Evolutionary conservation across 345 rosid species (phyloP), one percentile per base, ranked within the genome.

Genomic region (Acer campestre): DNA sequence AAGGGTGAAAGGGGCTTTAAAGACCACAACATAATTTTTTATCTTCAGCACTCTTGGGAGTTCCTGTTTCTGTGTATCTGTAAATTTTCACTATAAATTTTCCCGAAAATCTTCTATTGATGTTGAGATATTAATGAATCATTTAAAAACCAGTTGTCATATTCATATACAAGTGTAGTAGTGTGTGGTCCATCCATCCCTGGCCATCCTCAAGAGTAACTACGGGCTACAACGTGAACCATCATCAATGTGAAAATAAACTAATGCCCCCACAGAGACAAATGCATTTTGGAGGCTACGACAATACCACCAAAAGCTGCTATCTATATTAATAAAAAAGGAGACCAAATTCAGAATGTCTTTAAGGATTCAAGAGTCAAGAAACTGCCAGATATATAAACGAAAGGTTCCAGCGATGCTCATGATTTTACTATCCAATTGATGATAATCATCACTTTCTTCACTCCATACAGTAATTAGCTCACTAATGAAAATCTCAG

Each of bases 151-250:
- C 38, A n/a, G 29, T 56, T 5, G 74, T 59, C 38, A 65, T 35
- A 23, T 6, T n/a, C 76, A 46, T 44, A 56, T 7, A 22, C 22
- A 23, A 76, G 67, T 35, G 38, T 35, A 35, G 38, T 35, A 35
- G 38, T 68, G 20, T 38, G 75, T 65, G 68, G 80, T 53, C 86
- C 82, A 78, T 40, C 79, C 65, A 55, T 73, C 68, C 6, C 74
- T 38, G 46, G 51, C 70, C 75, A 68, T 59, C 64, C 59, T 27
- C 63, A 65, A 74, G 31, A 70, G 56, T 29, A 51, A 63, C 55
- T 5, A 35, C 0, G 38, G 38, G 38, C 6, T 31, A 70, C 62
- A 44, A 69, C 38, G 70, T 25, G 51, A 80, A 70, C 3, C 18
- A 20, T 68, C 53, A 58, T 59, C 53, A 70, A 81, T 62, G 35